Conservation (phyloP, 169 alveolate species). For the Cystoisospora suis region DNA sequence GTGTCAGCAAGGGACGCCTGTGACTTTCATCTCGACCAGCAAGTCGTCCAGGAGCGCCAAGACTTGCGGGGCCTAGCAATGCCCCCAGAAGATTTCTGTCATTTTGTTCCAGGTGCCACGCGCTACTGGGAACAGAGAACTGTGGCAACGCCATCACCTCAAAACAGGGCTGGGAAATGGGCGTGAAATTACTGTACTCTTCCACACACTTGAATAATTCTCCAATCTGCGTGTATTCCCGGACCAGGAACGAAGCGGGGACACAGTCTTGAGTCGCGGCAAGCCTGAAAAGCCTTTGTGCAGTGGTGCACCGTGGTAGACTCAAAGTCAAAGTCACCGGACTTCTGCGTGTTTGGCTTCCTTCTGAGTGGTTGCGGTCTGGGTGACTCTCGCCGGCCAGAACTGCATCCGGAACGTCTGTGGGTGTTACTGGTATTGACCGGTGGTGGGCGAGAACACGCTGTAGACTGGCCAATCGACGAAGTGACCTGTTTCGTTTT, state of each 20-base stretch:
- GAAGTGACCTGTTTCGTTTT: background rate
- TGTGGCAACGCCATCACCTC: background rate
- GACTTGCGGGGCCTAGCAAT: background rate
- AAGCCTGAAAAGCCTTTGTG: background rate
- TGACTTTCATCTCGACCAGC: too few species aligned
- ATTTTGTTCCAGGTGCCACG: slow-evolving; percentile 27
- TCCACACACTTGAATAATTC: background rate
- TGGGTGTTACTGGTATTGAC: background rate
- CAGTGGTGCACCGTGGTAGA: background rate
- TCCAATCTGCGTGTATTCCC: background rate
- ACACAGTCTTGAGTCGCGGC: background rate
- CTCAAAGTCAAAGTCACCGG: too few species aligned
- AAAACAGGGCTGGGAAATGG: background rate
- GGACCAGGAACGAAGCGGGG: background rate
- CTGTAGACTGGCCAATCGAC: background rate
- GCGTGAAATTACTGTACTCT: background rate
- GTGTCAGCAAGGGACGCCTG: background rate
- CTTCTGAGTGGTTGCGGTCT: too few species aligned
- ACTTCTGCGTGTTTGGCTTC: too few species aligned
- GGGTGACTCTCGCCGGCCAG: too few species aligned
- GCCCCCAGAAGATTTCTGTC: background rate
- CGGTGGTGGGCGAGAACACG: background rate
- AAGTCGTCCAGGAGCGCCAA: background rate
- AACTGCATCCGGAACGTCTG: too few species aligned
- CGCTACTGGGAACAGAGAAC: background rate